phyloP scores from a whole-genome alignment of 139 green algal genomes.

The Chlamydomonas eustigma region DNA sequence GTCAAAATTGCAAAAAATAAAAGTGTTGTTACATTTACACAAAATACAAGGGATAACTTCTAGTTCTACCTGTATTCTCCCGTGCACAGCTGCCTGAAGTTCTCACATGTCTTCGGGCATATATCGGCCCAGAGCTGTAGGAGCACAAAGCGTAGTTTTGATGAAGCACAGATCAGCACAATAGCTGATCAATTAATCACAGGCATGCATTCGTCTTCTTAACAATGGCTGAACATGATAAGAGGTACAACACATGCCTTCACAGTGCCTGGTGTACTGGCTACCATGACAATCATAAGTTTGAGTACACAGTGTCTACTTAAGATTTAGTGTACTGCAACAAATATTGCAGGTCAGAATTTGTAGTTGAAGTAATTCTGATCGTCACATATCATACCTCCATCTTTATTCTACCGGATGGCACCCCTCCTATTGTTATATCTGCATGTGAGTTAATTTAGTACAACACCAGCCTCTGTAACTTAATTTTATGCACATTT shows the following conservation, averaged over 20 bases:
- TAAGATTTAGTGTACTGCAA: not conserved
- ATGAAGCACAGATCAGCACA: not conserved
- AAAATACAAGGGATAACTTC: not conserved
- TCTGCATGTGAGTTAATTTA: slow-evolving; percentile 45
- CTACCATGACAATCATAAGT: not conserved
- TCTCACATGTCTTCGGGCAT: slow-evolving; percentile 80
- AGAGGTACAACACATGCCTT: not conserved
- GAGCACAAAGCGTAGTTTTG: not conserved
- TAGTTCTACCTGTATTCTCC: slow-evolving; percentile 73
- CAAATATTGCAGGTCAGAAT: not conserved
- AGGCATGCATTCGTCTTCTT: no score
- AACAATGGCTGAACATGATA: no score
- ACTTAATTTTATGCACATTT: not conserved
- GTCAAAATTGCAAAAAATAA: not conserved
- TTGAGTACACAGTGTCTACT: not conserved
- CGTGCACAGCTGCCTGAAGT: slow-evolving; percentile 90
- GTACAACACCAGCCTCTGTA: not conserved
- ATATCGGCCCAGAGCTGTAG: slow-evolving; percentile 86
- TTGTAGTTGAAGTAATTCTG: not conserved
- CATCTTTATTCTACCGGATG: slow-evolving; percentile 71
- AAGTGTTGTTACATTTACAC: not conserved
- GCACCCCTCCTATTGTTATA: slow-evolving; percentile 73
- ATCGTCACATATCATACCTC: not conserved
- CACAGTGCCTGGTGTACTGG: not conserved
- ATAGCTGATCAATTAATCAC: no score